Evolutionary conservation across 805 yeast genomes (phyloP).

Genomic region (Barnettozyma californica): DNA sequence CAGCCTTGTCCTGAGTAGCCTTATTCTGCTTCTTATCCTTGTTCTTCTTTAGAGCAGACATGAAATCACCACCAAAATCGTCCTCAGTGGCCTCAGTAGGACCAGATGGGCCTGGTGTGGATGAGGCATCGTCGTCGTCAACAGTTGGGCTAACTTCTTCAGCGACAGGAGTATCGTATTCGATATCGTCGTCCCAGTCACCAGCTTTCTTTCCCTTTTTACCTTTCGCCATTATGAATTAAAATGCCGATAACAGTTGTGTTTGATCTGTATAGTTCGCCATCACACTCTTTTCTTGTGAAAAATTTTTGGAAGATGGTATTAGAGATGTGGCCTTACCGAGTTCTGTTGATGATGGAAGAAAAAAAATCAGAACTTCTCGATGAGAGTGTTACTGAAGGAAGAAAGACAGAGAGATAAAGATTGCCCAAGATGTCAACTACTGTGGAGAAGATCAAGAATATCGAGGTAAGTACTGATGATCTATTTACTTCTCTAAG

Average conservation of each 20-base stretch:
- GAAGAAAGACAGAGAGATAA: neutral
- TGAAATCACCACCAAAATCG: constrained; percentile 60
- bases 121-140: constrained; percentile 11
- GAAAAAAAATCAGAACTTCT: neutral
- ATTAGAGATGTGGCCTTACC: neutral
- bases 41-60: constrained; percentile 76
- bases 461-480: constrained; percentile 4
- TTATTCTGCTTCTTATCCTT: constrained; percentile 69
- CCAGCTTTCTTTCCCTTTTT: constrained; percentile 65
- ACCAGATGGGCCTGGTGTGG: constrained; percentile 23
- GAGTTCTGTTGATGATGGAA: neutral
- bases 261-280: neutral
- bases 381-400: neutral
- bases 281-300: neutral
- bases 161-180: constrained; percentile 42
- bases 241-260: neutral
- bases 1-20: constrained; percentile 29
- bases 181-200: constrained; percentile 78
- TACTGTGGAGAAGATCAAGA: constrained; percentile 25
- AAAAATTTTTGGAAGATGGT: constrained; percentile 1
- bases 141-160: constrained; percentile 46
- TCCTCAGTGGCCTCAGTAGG: constrained; percentile 32
- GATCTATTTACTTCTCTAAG: neutral
- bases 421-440: constrained; percentile 16
- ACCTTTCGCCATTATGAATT: constrained; percentile 35